Evolutionary conservation across 495 filamentous ascomycete genomes (phyloP), one percentile per base, ranked within the genome.

Genomic region (Neurospora sp.): DNA sequence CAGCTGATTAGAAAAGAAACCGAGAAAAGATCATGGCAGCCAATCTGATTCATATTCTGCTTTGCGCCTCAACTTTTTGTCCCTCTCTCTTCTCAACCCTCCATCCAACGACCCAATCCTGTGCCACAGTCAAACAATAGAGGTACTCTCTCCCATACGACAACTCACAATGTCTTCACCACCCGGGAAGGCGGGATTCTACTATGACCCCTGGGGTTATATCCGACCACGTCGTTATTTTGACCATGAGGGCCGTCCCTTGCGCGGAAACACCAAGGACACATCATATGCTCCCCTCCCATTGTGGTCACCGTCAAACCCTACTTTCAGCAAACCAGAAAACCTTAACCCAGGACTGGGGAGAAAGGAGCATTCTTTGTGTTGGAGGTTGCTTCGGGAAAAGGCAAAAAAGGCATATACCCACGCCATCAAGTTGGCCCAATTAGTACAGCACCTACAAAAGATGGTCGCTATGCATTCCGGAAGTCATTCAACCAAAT

Each of bases 1-100:
- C 1, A 27, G 48, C 20, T 54, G 20, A 54, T 54, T 12, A 27
- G 20, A 3, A 20, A 20, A 20, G n/a, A 20, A 20, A 48, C 8
- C 1, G 3, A 44, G 3, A 20, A 0, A 5, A 46, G 1, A n/a
- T 3, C 0, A n/a, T 0, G 2, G 8, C n/a, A 48, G 44, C n/a
- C n/a, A 11, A 48, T 10, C n/a, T 4, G n/a, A 4, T 48, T 23
- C 0, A 54, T 23, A 12, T 23, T 23, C 10, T 5, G 9, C 20
- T 12, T 23, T 23, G 10, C 0, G 20, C n/a, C 46, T 27, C 46
- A 14, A 27, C 0, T 6, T 7, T 14, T 12, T 6, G n/a, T 23
- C 10, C 14, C 20, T 1, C n/a, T 23, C 46, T 23, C 20, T 12
- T 23, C 2, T 23, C 20, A 27, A 1, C n/a, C 10, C 5, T 12